A percentile compares a stretch with the other conserved stretches of the same genome.
phyloP scores from a whole-genome alignment of 2,329 filamentous ascomycete genomes.

The Fusarium liriodendri region DNA sequence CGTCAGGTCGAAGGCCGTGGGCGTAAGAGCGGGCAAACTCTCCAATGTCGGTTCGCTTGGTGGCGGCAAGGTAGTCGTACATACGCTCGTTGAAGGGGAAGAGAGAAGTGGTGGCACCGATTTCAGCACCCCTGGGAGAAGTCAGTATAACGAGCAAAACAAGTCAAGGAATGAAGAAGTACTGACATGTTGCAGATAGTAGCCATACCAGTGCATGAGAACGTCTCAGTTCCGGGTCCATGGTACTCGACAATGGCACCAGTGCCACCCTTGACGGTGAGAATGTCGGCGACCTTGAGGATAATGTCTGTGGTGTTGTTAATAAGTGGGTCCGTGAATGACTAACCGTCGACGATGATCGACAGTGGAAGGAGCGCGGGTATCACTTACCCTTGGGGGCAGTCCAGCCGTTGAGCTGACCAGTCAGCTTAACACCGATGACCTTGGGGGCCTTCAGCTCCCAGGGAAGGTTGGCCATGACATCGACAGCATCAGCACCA shows the following conservation, averaged over 20 bases:
- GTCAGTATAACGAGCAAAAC: conserved; percentile 19
- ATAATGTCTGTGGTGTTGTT: conserved; percentile 78
- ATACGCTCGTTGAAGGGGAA: conserved; percentile 99
- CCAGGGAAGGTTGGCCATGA: conserved; percentile 97
- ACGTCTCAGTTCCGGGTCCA: conserved; percentile 70
- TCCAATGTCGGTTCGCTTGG: conserved; percentile 90
- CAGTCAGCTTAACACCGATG: conserved; percentile 96
- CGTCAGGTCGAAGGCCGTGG: conserved; percentile 85
- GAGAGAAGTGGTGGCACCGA: conserved; percentile 88
- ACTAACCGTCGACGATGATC: not conserved
- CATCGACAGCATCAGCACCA: conserved; percentile 98
- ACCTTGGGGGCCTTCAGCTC: conserved; percentile 98
- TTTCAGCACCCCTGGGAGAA: conserved; percentile 64
- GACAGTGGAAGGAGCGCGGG: not conserved
- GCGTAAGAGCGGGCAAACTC: conserved; percentile 89
- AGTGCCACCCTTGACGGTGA: conserved; percentile 98
- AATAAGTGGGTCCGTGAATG: not conserved
- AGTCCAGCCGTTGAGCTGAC: conserved; percentile 89
- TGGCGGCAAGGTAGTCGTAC: conserved; percentile 94
- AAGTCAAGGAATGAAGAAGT: conserved; percentile 44
- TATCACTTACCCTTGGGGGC: conserved; percentile 81
- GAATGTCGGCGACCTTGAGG: conserved; percentile 94
- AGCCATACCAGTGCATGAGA: conserved; percentile 88
- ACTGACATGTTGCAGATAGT: conserved; percentile 77
- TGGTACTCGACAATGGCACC: conserved; percentile 86